phyloP scores from a whole-genome alignment of 2,329 filamentous ascomycete genomes.

The Pseudogymnoascus sp. region DNA sequence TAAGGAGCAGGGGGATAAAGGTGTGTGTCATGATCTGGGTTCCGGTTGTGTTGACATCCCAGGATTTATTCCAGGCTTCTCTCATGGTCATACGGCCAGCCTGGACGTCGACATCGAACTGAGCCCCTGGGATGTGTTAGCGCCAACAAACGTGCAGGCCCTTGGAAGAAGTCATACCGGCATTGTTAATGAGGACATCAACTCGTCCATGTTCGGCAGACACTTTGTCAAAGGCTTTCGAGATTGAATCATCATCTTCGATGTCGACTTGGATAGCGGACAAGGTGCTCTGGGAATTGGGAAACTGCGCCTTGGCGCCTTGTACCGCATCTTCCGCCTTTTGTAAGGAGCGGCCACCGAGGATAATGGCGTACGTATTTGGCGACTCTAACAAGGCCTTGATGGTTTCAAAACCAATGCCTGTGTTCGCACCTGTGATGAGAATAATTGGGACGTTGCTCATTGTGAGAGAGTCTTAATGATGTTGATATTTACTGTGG shows the following conservation, averaged over 20 bases:
- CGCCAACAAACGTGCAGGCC: neutral
- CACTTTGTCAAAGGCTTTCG: conserved; percentile 25
- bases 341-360: conserved; percentile 34
- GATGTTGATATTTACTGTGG: neutral
- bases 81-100: conserved; percentile 27
- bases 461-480: neutral
- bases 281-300: conserved; percentile 22
- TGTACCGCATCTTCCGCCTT: conserved; percentile 36
- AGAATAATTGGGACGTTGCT: conserved; percentile 19
- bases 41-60: conserved; percentile 37
- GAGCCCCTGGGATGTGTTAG: conserved; percentile 14
- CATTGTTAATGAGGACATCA: conserved; percentile 32
- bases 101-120: conserved; percentile 28
- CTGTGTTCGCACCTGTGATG: conserved; percentile 36
- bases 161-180: conserved; percentile 15
- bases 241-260: conserved; percentile 28
- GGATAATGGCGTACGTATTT: conserved; percentile 31
- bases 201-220: conserved; percentile 23
- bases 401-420: conserved; percentile 34
- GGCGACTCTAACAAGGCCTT: conserved; percentile 17
- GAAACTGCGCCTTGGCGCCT: conserved; percentile 30
- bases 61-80: conserved; percentile 35
- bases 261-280: conserved; percentile 27
- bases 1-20: conserved; percentile 36
- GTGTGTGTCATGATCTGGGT: conserved; percentile 32